phyloP scores from a whole-genome alignment of 306 rosid species.

The Glycyrrhiza uralensis region DNA sequence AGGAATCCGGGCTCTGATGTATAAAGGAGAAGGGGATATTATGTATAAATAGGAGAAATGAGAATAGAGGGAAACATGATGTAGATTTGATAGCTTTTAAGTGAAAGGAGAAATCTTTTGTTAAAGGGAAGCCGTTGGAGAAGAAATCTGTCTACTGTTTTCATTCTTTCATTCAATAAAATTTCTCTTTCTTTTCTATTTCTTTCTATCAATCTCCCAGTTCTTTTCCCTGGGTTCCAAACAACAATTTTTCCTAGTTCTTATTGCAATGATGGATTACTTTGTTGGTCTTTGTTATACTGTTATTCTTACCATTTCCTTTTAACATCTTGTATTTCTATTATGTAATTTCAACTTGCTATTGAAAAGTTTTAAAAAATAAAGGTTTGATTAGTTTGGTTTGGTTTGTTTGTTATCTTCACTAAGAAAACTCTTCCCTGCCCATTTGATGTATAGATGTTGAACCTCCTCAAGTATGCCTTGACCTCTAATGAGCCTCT shows the following conservation, averaged over 20 bases:
- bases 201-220: too few species aligned
- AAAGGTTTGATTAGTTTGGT: neutral
- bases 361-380: neutral
- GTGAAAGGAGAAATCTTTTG: too few species aligned
- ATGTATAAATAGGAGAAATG: too few species aligned
- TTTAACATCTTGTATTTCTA: neutral
- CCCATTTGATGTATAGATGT: neutral
- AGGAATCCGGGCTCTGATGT: too few species aligned
- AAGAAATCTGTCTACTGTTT: too few species aligned
- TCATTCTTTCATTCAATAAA: too few species aligned
- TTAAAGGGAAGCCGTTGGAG: too few species aligned
- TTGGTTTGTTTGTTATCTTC: neutral
- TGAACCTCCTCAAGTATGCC: constrained; percentile 22
- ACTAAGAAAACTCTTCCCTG: neutral
- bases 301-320: neutral
- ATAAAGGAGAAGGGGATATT: too few species aligned
- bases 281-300: neutral
- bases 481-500: constrained; percentile 19
- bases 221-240: too few species aligned
- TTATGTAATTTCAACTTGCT: neutral
- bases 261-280: neutral
- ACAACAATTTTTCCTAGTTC: neutral
- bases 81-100: too few species aligned
- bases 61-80: too few species aligned
- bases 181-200: too few species aligned